Evolutionary conservation across 2,329 filamentous ascomycete species (phyloP).

Genomic region (Fulvia fulva): DNA sequence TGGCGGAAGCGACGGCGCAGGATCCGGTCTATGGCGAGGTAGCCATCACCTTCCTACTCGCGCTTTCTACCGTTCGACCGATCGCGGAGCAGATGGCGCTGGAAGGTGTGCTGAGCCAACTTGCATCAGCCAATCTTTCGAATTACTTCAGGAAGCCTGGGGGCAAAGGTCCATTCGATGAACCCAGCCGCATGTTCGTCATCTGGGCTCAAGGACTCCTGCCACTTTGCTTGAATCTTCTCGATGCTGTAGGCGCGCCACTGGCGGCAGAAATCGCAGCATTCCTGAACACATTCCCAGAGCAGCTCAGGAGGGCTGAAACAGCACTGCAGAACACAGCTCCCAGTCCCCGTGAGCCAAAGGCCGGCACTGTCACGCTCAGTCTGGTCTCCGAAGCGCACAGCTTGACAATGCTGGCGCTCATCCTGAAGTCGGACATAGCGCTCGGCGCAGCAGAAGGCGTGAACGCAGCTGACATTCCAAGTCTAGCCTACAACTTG

Average conservation of each 20-base stretch:
- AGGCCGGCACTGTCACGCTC: constrained; percentile 65
- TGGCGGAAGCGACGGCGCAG: constrained; percentile 66
- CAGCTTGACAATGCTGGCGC: constrained; percentile 69
- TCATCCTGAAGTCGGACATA: constrained; percentile 65
- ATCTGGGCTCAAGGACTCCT: constrained; percentile 89
- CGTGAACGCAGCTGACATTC: constrained; percentile 59
- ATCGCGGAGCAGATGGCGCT: constrained; percentile 88
- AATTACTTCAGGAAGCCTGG: constrained; percentile 67
- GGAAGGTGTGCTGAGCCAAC: constrained; percentile 74
- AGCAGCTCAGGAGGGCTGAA: constrained; percentile 68
- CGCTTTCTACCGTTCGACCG: constrained; percentile 74
- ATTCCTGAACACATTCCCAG: constrained; percentile 85
- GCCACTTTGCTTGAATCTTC: constrained; percentile 81
- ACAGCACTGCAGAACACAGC: constrained; percentile 64
- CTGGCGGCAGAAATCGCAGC: constrained; percentile 79
- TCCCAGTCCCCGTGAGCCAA: constrained; percentile 35
- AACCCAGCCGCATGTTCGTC: constrained; percentile 70
- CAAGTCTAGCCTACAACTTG: constrained; percentile 71
- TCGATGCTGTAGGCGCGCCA: constrained; percentile 74
- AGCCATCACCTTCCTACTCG: constrained; percentile 81
- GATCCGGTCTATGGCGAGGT: constrained; percentile 93
- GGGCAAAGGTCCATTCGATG: constrained; percentile 73
- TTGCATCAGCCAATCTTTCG: constrained; percentile 75
- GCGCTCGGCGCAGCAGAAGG: constrained; percentile 60
- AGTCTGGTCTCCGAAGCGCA: constrained; percentile 73